Percentiles rank a stretch among this genome's conserved stretches.
These are phyloP conservation scores for Sophora flavescens DNA, from an alignment of 306 rosid species.

Conservation along the genomic window DNA sequence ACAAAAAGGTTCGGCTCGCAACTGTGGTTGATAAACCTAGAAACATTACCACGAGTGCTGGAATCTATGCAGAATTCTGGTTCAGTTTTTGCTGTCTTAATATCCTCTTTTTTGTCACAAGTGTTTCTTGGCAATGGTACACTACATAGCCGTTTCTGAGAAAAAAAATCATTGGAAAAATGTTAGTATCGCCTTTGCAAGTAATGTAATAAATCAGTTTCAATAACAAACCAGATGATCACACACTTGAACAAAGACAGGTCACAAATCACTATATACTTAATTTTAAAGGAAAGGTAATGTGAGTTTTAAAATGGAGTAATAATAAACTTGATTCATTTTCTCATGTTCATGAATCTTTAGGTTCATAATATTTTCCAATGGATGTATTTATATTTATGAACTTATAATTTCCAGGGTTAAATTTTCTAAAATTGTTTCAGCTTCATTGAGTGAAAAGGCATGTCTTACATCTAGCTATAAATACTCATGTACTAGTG, in stretches of 20 bases:
- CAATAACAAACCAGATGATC: not conserved
- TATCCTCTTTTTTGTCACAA: not conserved
- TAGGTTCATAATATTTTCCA: too few species aligned
- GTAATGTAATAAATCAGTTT: too few species aligned
- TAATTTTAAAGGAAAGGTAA: not conserved
- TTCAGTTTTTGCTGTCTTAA: not conserved
- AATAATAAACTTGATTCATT: too few species aligned
- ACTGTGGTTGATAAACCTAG: slow-evolving; percentile 41
- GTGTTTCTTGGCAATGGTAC: not conserved
- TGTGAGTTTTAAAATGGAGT: too few species aligned
- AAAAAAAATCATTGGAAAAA: not conserved
- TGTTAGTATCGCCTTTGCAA: not conserved
- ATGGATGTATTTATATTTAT: too few species aligned
- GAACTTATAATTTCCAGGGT: too few species aligned
- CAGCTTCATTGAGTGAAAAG: too few species aligned
- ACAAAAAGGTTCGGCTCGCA: slow-evolving; percentile 44
- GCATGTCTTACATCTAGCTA: too few species aligned
- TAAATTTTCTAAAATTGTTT: too few species aligned
- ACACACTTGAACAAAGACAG: not conserved
- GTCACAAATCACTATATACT: not conserved
- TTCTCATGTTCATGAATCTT: too few species aligned
- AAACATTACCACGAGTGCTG: slow-evolving; percentile 32
- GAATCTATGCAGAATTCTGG: slow-evolving; percentile 36
- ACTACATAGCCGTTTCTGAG: not conserved
- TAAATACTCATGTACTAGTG: too few species aligned